Conservation (phyloP, 306 rosid species). For the Castanea crenata region DNA sequence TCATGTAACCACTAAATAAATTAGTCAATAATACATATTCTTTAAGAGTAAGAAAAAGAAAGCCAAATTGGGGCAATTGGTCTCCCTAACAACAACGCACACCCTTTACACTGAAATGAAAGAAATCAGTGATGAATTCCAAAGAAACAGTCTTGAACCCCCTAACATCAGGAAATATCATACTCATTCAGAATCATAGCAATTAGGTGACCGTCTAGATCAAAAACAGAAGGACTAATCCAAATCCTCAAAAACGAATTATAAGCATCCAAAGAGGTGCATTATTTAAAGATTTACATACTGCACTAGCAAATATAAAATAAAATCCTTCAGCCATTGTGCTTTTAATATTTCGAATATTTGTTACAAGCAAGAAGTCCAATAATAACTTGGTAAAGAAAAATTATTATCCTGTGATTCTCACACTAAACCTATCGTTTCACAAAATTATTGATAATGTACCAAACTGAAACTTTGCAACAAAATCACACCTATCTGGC, state of each 20-base stretch:
- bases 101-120: too few relatives aligned
- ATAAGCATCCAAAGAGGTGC: not conserved
- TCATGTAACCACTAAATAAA: too few relatives aligned
- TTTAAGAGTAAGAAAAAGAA: not conserved
- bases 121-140: too few relatives aligned
- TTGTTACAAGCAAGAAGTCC: not conserved
- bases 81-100: not conserved
- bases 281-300: not conserved
- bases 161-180: too few relatives aligned
- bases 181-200: too few relatives aligned
- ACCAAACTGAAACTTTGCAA: constrained; percentile 5
- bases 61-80: not conserved
- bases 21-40: too few relatives aligned
- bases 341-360: not conserved
- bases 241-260: not conserved
- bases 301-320: not conserved
- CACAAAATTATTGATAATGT: not conserved
- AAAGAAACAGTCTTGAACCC: too few relatives aligned
- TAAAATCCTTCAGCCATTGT: not conserved
- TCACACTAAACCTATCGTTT: not conserved
- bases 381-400: not conserved
- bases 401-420: not conserved
- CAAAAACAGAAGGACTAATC: not conserved
- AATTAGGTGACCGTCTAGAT: too few relatives aligned
- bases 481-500: constrained; percentile 80